Evolutionary conservation across 306 rosid genomes (phyloP), one percentile per base, ranked within the genome.

Genomic region (peach (Prunus persica)): DNA sequence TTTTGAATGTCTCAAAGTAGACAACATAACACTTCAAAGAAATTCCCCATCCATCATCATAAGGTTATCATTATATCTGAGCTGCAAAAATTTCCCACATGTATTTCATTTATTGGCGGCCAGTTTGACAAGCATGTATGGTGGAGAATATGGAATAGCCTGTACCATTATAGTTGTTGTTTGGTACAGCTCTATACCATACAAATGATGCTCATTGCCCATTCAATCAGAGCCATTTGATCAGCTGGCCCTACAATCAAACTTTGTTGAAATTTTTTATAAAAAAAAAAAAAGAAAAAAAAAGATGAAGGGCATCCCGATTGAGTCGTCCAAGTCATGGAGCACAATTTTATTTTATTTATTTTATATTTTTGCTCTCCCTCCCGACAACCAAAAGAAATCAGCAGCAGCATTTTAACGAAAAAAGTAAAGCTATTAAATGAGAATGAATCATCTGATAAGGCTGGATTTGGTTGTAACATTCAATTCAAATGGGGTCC

Each of bases 91-190:
- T 54, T 79, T 38, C 30, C 84, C 86, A 83, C 81, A 74, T 79
- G 86, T 74, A 60, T 75, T 55, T 56, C 82, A 72, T 82, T 86
- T 68, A 86, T 82, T 84, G 87, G 90, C 22, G 56, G 83, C 78
- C 83, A 78, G 86, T 46, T 82, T 86, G 87, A 84, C 84, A 82
- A 76, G 83, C 86, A 78, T 80, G 81, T 76, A 82, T 82, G 88
- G 92, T 72, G 81, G 86, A 84, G 80, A 82, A 84, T 86, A 73
- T 84, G 83, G 82, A 84, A 79, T 83, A 62, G 80, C 50, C 49
- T 65, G 69, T 81, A 77, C 79, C 76, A 78, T 76, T 76, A 69
- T 75, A 65, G 41, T 38, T 25, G 11, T 82, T 61, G 72, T 80
- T 74, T 78, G 78, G 85, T 84, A 65, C 81, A 72, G 47, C 82